Base-by-base conservation (phyloP, 139 green algal species). In the Micractinium conductrix region DNA sequence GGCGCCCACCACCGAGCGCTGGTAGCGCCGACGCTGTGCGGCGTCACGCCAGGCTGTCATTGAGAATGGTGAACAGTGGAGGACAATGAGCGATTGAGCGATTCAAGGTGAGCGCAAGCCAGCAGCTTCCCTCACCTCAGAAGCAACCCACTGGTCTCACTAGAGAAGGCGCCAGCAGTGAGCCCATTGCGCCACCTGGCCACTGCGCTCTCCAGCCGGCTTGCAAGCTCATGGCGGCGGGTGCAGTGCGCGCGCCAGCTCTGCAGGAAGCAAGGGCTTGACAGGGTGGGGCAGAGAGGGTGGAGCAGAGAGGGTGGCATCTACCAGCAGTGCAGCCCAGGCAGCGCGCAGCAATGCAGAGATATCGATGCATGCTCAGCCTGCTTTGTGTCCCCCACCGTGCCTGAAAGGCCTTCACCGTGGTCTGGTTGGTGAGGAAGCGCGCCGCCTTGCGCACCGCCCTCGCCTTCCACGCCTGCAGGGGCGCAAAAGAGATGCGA, bases 1-100 rank as follows among this genome's bases (percentile, higher is more conserved):
- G 1, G 40, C 60, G 3, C 30, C 45, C 62, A 83, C 38, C 60
- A 74, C 62, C 2, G 40, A 19, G 4, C 58, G 60, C 37, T 74
- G 37, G 40, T 55, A 69, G 12, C 24, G 40, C 30, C 35, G 43
- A 22, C 62, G 60, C 28, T 84, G 44, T 2, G 74, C 74, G 4
- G 70, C 43, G 4, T 40, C 83, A 35, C 44, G 74, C 83, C 83
- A 87, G 6, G 83, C 79, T 58, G 44, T 58, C 63, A 60, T n/a
- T n/a, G n/a, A n/a, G n/a, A n/a, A n/a, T n/a, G n/a, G n/a, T n/a
- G n/a, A n/a, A n/a, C n/a, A n/a, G n/a, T n/a, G n/a, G n/a, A n/a
- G n/a, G n/a, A n/a, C n/a, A n/a, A n/a, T n/a, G n/a, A n/a, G n/a
- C n/a, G n/a, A n/a, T n/a, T n/a, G n/a, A n/a, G n/a, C n/a, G n/a